phyloP scores from a whole-genome alignment of 148 eudicot species.

The Suaeda aralocaspica region DNA sequence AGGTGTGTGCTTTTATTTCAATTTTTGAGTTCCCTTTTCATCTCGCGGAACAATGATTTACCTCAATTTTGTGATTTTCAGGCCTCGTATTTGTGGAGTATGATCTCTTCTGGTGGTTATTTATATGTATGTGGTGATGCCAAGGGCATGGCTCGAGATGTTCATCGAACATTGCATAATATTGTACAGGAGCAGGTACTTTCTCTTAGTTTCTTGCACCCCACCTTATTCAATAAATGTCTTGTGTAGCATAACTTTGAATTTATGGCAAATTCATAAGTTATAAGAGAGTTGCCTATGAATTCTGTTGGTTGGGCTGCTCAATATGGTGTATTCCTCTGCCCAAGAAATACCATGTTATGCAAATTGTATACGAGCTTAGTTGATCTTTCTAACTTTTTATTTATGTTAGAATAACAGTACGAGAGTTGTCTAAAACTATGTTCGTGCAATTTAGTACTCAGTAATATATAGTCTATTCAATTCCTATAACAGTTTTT shows the following conservation, averaged over 20 bases:
- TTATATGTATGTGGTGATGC: slow-evolving; percentile 94
- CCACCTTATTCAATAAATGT: slow-evolving; percentile 2
- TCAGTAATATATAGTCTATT: not conserved
- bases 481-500: not conserved
- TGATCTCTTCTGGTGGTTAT: slow-evolving; percentile 64
- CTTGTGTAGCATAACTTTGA: not conserved
- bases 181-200: slow-evolving; percentile 76
- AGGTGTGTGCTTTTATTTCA: slow-evolving; percentile 33
- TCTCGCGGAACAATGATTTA: slow-evolving; percentile 4
- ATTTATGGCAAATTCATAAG: no score
- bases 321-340: not conserved
- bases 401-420: not conserved
- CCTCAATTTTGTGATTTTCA: slow-evolving; percentile 20
- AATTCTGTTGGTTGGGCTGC: not conserved
- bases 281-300: not conserved
- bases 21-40: slow-evolving; percentile 1
- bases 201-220: not conserved
- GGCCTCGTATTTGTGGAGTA: slow-evolving; percentile 65
- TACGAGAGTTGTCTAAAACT: not conserved
- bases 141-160: slow-evolving; percentile 91
- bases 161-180: slow-evolving; percentile 75
- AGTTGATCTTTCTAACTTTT: not conserved
- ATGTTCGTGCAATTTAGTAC: not conserved
- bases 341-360: not conserved
- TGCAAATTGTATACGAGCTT: not conserved